phyloP scores from a whole-genome alignment of 352 stramenopile species.

The Hyaloperonospora arabidopsidis region DNA sequence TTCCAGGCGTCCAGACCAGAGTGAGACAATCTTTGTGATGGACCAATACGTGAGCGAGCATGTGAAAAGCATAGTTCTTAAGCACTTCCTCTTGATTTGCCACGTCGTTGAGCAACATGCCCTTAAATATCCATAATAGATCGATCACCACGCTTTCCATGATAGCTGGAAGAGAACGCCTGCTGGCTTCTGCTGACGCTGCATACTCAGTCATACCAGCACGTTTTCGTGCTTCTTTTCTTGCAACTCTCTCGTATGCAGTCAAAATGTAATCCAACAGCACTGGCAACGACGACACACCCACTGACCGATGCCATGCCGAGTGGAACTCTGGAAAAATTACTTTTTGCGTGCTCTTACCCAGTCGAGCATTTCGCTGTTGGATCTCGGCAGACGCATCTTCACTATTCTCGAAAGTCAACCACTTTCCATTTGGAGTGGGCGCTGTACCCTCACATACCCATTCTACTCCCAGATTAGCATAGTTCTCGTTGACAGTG shows the following conservation, averaged over 20 bases:
- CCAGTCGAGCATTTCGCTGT: constrained; percentile 56
- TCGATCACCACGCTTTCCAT: constrained; percentile 52
- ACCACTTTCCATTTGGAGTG: constrained; percentile 49
- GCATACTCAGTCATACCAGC: background rate
- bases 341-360: constrained; percentile 48
- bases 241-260: constrained; percentile 33
- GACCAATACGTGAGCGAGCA: constrained; percentile 51
- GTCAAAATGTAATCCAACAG: constrained; percentile 61
- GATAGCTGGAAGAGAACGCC: constrained; percentile 17
- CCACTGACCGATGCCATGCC: constrained; percentile 50
- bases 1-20: constrained; percentile 55
- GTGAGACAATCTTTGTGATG: constrained; percentile 33
- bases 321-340: constrained; percentile 33
- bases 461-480: constrained; percentile 63
- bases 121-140: constrained; percentile 60
- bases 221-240: constrained; percentile 3
- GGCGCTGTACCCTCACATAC: constrained; percentile 45
- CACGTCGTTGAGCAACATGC: constrained; percentile 46
- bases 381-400: constrained; percentile 63
- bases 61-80: constrained; percentile 58
- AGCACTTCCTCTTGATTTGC: constrained; percentile 49
- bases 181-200: background rate
- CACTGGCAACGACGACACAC: constrained; percentile 41
- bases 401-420: constrained; percentile 47
- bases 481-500: constrained; percentile 47